Evolutionary conservation across 257 asterid species (phyloP), one percentile per base, ranked within the genome.

Genomic region (Solanum chmielewskii): DNA sequence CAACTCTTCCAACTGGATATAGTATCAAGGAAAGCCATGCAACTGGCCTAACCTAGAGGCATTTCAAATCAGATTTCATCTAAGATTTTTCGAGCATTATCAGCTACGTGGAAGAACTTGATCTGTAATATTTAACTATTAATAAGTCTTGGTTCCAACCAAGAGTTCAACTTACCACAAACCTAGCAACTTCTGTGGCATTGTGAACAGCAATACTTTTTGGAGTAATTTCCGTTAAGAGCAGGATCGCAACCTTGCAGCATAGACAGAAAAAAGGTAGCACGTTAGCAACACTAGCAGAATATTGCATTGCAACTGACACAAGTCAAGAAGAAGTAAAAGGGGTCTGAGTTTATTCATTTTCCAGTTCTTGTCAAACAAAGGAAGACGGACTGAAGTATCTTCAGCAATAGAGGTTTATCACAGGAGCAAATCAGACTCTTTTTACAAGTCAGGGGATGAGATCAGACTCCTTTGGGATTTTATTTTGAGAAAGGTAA

Each of bases 141-240:
- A 29, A 25, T 45, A 69, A 21, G 7, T 71, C 39, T 75, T 60
- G 44, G 66, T 27, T 85, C 69, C 74, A 90, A 86, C 75, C 84
- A 59, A 78, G 86, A 88, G 66, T 87, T 52, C 84, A 90, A 92
- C 99, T 93, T 92, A 97, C 99, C 99, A 97, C 99, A 93, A 97
- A 86, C 87, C 95, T 96, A 49, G 96, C 99, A 75, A 96, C 99
- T 89, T 97, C 99, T 0, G 99, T 93, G 87, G 99, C 98, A 95
- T 97, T 94, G 90, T 97, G 99, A 88, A 97, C 99, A 86, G 99
- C 99, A 86, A 97, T 90, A 90, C 99, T 97, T 91, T 97, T 97
- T 42, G 99, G 99, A 87, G 99, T 97, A 85, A 97, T 97, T 92
- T 97, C 99, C 35, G 99, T 97, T 86, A 97, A 99, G 66, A 97